Conservation (phyloP, 192 early-diverging fungal species). For the Jimgerdemannia flammicorona region DNA sequence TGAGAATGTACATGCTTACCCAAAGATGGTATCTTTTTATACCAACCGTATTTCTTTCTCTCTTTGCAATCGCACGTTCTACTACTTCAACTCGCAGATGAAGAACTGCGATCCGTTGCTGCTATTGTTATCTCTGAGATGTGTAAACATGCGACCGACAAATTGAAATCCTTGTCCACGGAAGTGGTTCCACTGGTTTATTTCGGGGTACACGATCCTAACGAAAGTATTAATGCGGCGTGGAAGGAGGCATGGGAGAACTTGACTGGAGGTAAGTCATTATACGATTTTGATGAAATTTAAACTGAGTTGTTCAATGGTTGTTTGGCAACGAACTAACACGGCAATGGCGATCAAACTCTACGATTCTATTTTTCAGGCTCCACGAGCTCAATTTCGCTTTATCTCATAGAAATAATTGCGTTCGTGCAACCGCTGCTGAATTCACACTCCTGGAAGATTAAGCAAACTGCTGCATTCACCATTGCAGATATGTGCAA, state of each 20-base stretch:
- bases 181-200: conserved; percentile 68
- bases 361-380: conserved; percentile 12
- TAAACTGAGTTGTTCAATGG: background rate
- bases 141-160: conserved; percentile 58
- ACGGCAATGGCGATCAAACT: too few relatives aligned
- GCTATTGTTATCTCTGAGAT: conserved; percentile 68
- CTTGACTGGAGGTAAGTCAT: conserved; percentile 51
- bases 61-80: too few relatives aligned
- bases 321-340: too few relatives aligned
- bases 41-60: conserved; percentile 3
- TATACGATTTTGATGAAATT: too few relatives aligned
- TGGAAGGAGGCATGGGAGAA: conserved; percentile 82
- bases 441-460: conserved; percentile 65
- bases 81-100: conserved; percentile 39
- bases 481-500: conserved; percentile 61
- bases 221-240: conserved; percentile 44
- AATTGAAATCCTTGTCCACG: conserved; percentile 45
- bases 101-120: conserved; percentile 64
- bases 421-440: conserved; percentile 47
- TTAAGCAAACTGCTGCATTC: conserved; percentile 70
- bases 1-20: too few relatives aligned
- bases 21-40: background rate
- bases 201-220: conserved; percentile 63
- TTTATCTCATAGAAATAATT: conserved; percentile 66
- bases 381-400: conserved; percentile 50